Conservation (phyloP, 257 asterid species). For the Thymus mandschuricus region DNA sequence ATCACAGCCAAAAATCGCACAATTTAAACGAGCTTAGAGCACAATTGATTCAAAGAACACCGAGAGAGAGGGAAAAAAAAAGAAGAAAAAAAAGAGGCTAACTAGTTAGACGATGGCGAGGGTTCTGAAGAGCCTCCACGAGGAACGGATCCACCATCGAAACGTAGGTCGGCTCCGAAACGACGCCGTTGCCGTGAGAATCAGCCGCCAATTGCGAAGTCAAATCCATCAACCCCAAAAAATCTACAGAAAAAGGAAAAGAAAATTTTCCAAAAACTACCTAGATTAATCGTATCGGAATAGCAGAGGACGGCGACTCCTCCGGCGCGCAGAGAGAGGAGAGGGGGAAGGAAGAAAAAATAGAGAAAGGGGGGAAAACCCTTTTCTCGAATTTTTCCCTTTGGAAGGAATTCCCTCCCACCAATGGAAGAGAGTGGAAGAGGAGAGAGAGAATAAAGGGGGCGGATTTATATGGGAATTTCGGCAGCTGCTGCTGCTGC, state of each 20-base stretch:
- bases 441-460: constrained; percentile 20
- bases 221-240: constrained; percentile 48
- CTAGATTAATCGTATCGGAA: constrained; percentile 19
- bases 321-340: constrained; percentile 31
- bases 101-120: constrained; percentile 98
- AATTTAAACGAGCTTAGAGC: background rate
- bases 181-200: constrained; percentile 35
- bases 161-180: constrained; percentile 38
- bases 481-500: constrained; percentile 3
- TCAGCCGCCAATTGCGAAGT: constrained; percentile 39
- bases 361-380: constrained; percentile 39
- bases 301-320: constrained; percentile 26
- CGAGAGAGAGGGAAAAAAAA: background rate
- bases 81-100: constrained; percentile 21
- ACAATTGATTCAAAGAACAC: constrained; percentile 13
- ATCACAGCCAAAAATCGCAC: background rate
- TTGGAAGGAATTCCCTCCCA: constrained; percentile 37
- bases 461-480: constrained; percentile 40
- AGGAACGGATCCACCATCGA: constrained; percentile 89
- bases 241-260: background rate
- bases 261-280: constrained; percentile 12
- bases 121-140: constrained; percentile 97
- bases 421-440: constrained; percentile 36
- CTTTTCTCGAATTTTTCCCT: constrained; percentile 43
- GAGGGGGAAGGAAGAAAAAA: constrained; percentile 29